Evolutionary conservation across 2,329 filamentous ascomycete species (phyloP), one percentile per base, ranked within the genome.

Genomic region (Neobulgaria alba): DNA sequence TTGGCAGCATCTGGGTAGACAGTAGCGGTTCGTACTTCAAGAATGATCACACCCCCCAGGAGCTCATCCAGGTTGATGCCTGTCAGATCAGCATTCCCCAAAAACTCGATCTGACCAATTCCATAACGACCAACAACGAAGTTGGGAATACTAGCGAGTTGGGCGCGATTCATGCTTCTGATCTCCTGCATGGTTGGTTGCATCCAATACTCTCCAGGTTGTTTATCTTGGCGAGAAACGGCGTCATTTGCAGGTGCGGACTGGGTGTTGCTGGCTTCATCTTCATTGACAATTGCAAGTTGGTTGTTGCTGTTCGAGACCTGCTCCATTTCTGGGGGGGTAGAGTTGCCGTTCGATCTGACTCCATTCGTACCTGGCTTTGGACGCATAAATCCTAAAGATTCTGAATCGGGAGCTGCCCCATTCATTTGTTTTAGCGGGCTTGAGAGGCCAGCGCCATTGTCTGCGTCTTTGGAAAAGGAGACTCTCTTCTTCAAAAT

Each of bases 121-220:
- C 83, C 80, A 18, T 84, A 68, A 42, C 92, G 85, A 17, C 92
- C 92, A 34, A 96, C 84, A 3, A 76, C 80, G 56, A 96, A 87
- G 53, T 79, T 73, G 5, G 71, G 66, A 17, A 96, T 76, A 48
- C 76, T 78, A 60, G 83, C 77, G 38, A 86, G 79, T 64, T 95
- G 79, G 43, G 85, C 73, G 30, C 83, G 79, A 57, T 82, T 84
- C 83, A 96, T 83, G 47, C 75, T 76, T 58, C 77, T 74, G 39
- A 98, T 73, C 49, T 92, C 81, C 4, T 83, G 77, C 45, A 81
- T 68, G 7, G 75, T 73, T 1, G 92, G 92, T 36, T 72, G 75
- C 74, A 87, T 93, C 82, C 83, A 96, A 66, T 98, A 98, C 7
- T 77, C 69, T 38, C 89, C 90, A 16, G 80, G 74, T 52, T 51